Conservation (phyloP, 768 basidiomycete genomes). For the Mycena filopes region DNA sequence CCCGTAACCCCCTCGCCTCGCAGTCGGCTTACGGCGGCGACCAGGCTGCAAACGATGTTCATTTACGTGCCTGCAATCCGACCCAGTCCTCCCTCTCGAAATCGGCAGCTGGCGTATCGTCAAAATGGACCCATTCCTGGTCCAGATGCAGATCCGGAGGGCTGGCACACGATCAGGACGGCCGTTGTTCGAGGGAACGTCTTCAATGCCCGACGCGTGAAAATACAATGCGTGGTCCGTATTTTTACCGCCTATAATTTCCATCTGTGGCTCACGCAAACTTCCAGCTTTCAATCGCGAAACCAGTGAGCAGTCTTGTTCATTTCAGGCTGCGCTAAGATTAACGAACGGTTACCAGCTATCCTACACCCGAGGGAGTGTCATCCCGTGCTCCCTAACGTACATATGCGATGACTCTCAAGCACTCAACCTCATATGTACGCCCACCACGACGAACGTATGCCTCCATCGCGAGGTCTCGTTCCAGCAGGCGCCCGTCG, state of each 20-base stretch:
- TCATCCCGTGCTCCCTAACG: constrained; percentile 28
- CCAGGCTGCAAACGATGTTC: constrained; percentile 40
- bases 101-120: constrained; percentile 48
- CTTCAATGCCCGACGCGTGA: constrained; percentile 36
- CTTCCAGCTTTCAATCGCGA: constrained; percentile 47
- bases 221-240: constrained; percentile 44
- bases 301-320: constrained; percentile 44
- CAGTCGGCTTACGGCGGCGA: background rate
- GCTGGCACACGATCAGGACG: constrained; percentile 45
- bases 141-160: constrained; percentile 47
- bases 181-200: constrained; percentile 36
- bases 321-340: background rate
- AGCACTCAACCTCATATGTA: constrained; percentile 31
- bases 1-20: background rate
- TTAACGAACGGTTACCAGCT: constrained; percentile 8
- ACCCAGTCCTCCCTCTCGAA: constrained; percentile 44
- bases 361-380: constrained; percentile 34
- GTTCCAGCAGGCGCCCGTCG: constrained; percentile 7
- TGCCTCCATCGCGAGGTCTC: constrained; percentile 25
- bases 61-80: constrained; percentile 46
- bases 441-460: constrained; percentile 24
- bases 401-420: constrained; percentile 26
- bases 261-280: background rate
- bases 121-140: constrained; percentile 42
- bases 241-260: background rate